Conservation (phyloP, 768 basidiomycete species). For the Cystofilobasidium bisporidii region DNA sequence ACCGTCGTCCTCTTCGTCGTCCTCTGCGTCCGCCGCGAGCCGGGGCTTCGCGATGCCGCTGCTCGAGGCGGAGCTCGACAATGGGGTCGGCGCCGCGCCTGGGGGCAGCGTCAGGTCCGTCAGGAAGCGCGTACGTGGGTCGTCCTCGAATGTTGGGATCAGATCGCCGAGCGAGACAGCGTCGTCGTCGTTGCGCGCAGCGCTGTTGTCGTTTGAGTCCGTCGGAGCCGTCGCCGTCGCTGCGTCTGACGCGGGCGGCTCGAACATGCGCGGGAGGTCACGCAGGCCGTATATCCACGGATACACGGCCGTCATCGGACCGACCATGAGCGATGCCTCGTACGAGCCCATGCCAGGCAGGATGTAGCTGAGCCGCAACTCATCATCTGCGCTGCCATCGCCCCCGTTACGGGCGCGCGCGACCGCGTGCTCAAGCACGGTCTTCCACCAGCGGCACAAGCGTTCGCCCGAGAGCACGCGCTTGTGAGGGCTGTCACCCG, state of each 20-base stretch:
- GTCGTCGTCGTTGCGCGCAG: constrained; percentile 8
- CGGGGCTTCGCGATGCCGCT: constrained; percentile 36
- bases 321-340: constrained; percentile 5
- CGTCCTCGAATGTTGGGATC: constrained; percentile 90
- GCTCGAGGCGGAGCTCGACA: constrained; percentile 5
- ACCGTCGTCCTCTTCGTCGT: constrained; percentile 39
- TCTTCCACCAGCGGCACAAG: constrained; percentile 90
- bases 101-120: constrained; percentile 60
- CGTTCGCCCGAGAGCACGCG: constrained; percentile 62
- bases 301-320: background rate
- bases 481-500: constrained; percentile 59
- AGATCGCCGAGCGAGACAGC: constrained; percentile 50
- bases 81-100: constrained; percentile 24
- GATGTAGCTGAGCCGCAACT: background rate
- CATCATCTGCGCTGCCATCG: background rate
- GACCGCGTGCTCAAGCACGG: constrained; percentile 54
- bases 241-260: constrained; percentile 4
- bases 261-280: constrained; percentile 22
- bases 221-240: background rate
- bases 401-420: constrained; percentile 33
- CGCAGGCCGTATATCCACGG: constrained; percentile 37
- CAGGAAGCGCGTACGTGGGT: constrained; percentile 88
- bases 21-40: constrained; percentile 42
- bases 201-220: background rate
- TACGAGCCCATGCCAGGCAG: constrained; percentile 7